phyloP scores from a whole-genome alignment of 2,329 filamentous ascomycete species.

The Epichloe uncinata region DNA sequence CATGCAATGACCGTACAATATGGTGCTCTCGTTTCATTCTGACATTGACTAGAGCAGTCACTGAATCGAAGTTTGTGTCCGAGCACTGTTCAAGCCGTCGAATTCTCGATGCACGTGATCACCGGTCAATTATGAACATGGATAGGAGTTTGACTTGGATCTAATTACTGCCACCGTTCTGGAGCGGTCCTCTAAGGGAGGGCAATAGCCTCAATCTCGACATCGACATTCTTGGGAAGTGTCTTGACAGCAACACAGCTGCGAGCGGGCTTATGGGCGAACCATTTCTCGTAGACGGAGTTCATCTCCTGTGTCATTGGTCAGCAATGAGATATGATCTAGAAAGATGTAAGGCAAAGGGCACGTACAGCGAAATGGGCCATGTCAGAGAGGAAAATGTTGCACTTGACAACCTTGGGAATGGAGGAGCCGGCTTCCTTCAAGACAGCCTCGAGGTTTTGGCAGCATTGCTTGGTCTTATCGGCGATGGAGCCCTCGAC shows the following conservation, averaged over 20 bases:
- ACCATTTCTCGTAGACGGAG: slow-evolving; percentile 70
- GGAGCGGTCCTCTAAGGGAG: slow-evolving; percentile 32
- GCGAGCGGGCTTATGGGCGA: slow-evolving; percentile 71
- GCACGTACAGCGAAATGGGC: slow-evolving; percentile 55
- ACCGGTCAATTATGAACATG: background rate
- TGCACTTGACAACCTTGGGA: slow-evolving; percentile 76
- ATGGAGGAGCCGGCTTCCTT: slow-evolving; percentile 68
- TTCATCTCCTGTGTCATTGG: slow-evolving; percentile 52
- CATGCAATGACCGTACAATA: background rate
- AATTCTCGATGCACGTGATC: background rate
- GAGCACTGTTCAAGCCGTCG: background rate
- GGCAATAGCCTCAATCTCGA: slow-evolving; percentile 86
- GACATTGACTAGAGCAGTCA: background rate
- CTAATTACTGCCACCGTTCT: background rate
- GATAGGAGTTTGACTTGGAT: background rate
- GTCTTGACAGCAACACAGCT: slow-evolving; percentile 86
- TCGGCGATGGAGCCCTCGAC: slow-evolving; percentile 48
- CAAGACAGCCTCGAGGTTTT: slow-evolving; percentile 76
- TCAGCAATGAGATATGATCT: background rate
- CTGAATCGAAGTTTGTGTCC: background rate
- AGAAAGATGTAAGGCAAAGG: too few species aligned
- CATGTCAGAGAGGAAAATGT: slow-evolving; percentile 89
- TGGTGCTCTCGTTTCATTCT: background rate
- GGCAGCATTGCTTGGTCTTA: slow-evolving; percentile 48
- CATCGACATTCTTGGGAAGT: slow-evolving; percentile 71